A percentile compares a stretch with the other conserved stretches of the same genome.
These are phyloP conservation scores for Talaromyces sp. DNA, from an alignment of 2,329 filamentous ascomycete species.

Conservation along the genomic window DNA sequence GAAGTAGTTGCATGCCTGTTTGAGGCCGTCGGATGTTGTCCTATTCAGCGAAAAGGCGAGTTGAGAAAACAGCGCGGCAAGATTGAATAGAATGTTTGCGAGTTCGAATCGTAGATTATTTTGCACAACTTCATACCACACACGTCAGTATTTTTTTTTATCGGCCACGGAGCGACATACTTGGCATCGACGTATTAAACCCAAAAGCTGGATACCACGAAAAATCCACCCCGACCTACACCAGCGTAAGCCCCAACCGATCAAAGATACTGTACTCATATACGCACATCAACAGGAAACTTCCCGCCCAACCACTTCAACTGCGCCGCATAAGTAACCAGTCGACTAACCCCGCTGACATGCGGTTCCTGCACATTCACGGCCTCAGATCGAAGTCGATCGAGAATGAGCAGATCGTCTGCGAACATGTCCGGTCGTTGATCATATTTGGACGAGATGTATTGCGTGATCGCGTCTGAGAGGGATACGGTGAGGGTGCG, in stretches of 20 bases:
- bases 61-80: slow-evolving; percentile 90
- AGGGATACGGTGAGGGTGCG: slow-evolving; percentile 76
- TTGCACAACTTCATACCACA: slow-evolving; percentile 48
- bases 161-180: slow-evolving; percentile 25
- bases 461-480: slow-evolving; percentile 79
- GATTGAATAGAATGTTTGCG: slow-evolving; percentile 88
- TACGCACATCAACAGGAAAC: slow-evolving; percentile 83
- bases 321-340: slow-evolving; percentile 90
- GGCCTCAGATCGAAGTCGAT: slow-evolving; percentile 78
- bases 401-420: slow-evolving; percentile 81
- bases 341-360: slow-evolving; percentile 75
- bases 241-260: slow-evolving; percentile 8
- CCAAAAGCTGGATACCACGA: slow-evolving; percentile 93
- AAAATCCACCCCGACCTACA: slow-evolving; percentile 86
- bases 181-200: slow-evolving; percentile 76
- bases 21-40: slow-evolving; percentile 75
- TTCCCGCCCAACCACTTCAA: slow-evolving; percentile 90
- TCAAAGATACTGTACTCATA: neutral
- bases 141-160: neutral
- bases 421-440: slow-evolving; percentile 97
- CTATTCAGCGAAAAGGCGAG: slow-evolving; percentile 78
- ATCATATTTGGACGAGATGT: slow-evolving; percentile 98
- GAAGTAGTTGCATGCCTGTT: slow-evolving; percentile 84
- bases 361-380: slow-evolving; percentile 86
- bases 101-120: slow-evolving; percentile 77